Base-by-base conservation (phyloP, 306 rosid genomes). In the Sphenostylis stenocarpa region DNA sequence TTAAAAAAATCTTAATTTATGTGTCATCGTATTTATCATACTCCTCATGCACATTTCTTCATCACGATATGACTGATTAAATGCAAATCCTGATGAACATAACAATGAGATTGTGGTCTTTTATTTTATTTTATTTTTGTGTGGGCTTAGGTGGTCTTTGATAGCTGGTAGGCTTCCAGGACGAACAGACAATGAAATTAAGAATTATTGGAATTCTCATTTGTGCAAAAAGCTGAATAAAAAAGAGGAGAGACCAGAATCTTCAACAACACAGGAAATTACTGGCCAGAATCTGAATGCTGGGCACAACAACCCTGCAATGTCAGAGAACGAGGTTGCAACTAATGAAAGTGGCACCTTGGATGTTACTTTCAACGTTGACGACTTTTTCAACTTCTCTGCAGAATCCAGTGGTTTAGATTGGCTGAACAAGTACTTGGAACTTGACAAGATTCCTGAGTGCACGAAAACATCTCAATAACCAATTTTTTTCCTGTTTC, bases 141-240 rank as follows among this genome's bases (percentile, higher is more conserved):
- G 77, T 80, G n/a, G n/a, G 19, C 10, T 39, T 43, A 89, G 94
- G 82, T 89, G 94, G 94, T 87, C 94, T 1, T 70, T 89, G 80
- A 89, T 89, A n/a, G 94, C 94, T 2, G 94, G 94, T 23, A 80
- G 94, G 47, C 90, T 89, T 70, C 94, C 94, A 0, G 94, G 94
- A 3, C 83, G 91, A 84, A 89, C 94, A 39, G 91, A 89, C 83
- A 89, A 87, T 51, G 91, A 89, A 84, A 89, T 89, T 2, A 89
- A 89, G 74, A 89, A 89, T 21, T 87, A 89, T 2, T 89, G 94
- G 94, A 89, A 89, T 85, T 89, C 94, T 80, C 91, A 87, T 87
- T 87, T 89, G 87, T 80, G 90, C 83, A 89, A 84, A 76, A 89
- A 89, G 72, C 70, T 79, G 0, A 84, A 67, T 73, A 48, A 58